phyloP scores from a whole-genome alignment of 176 grass and related monocot species.

The Carex cristatella region DNA sequence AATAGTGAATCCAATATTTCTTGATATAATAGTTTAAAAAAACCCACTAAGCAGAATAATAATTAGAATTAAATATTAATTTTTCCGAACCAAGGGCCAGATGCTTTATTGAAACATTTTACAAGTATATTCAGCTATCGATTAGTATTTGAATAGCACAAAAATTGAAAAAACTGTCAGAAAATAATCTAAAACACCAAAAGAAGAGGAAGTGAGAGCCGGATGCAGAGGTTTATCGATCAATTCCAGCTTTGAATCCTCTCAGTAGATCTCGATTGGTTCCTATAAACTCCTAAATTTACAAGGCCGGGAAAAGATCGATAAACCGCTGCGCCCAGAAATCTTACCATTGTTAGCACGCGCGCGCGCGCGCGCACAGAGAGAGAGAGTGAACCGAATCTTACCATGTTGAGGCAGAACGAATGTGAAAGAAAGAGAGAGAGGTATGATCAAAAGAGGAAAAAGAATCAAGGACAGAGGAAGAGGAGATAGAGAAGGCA shows the following conservation, averaged over 20 bases:
- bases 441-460: constrained; percentile 3
- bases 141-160: neutral
- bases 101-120: neutral
- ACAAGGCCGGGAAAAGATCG: constrained; percentile 88
- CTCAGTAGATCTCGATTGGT: constrained; percentile 6
- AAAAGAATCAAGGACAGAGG: neutral
- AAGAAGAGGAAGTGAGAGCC: constrained; percentile 40
- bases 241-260: constrained; percentile 71
- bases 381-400: neutral
- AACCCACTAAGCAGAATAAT: neutral
- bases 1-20: neutral
- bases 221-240: constrained; percentile 99
- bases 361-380: neutral
- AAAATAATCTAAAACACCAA: neutral
- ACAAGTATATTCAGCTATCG: neutral
- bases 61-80: neutral
- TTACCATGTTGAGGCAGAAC: constrained; percentile 13
- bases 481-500: neutral
- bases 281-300: constrained; percentile 21
- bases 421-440: neutral
- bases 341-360: constrained; percentile 23
- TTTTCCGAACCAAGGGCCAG: neutral
- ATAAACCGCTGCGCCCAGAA: constrained; percentile 89
- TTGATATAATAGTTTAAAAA: neutral
- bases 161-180: neutral